A percentile compares a stretch with the other conserved stretches of the same genome.
These are phyloP conservation scores for Eucalyptus curtisii DNA, from an alignment of 345 rosid genomes.

Conservation along the genomic window DNA sequence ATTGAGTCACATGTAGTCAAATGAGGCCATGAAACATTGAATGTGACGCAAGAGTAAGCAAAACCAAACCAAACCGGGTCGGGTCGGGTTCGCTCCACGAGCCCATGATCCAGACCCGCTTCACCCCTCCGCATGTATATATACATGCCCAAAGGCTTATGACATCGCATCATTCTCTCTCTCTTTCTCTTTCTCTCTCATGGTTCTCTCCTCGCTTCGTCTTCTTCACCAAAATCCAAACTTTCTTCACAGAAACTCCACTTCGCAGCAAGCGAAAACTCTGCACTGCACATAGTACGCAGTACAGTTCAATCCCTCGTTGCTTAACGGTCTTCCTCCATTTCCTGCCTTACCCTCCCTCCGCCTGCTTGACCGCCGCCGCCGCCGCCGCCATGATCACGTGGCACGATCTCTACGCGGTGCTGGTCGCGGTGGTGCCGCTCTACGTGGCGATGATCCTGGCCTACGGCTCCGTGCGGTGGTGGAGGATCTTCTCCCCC, in stretches of 20 bases:
- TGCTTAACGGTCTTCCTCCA: background rate
- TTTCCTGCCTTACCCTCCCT: background rate
- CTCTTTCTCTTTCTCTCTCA: background rate
- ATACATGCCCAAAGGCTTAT: background rate
- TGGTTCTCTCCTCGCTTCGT: background rate
- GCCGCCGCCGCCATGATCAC: constrained; percentile 35
- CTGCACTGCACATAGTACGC: background rate
- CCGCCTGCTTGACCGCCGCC: background rate
- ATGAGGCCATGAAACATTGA: background rate
- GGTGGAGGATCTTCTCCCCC: constrained; percentile 95
- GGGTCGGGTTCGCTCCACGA: background rate
- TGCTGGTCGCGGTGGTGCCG: constrained; percentile 80
- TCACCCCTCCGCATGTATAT: background rate
- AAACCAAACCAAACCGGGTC: background rate
- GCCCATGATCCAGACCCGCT: background rate
- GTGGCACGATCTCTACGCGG: constrained; percentile 72
- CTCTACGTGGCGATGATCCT: constrained; percentile 91
- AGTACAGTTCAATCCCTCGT: background rate
- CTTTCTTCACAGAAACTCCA: background rate
- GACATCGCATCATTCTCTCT: background rate
- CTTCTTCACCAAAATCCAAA: background rate
- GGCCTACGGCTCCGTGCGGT: constrained; percentile 91
- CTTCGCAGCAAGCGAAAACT: background rate
- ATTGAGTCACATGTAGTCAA: background rate
- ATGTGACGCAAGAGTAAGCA: background rate